A percentile compares a stretch with the other conserved stretches of the same genome.
Evolutionary conservation across 129 eudicot species (phyloP).

Genomic region (Sambucus nigra): DNA sequence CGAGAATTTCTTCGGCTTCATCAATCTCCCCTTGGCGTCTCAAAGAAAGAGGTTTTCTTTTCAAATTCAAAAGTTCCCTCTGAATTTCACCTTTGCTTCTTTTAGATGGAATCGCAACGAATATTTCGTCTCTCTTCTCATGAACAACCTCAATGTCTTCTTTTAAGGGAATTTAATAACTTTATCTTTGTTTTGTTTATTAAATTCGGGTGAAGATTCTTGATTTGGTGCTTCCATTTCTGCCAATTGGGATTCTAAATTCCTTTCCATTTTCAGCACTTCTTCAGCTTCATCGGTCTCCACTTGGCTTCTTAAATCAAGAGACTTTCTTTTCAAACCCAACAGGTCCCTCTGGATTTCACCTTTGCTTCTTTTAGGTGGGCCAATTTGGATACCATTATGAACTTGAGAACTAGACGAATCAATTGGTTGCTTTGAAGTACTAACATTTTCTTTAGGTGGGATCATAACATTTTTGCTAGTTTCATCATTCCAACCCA

Average conservation of each 20-base stretch:
- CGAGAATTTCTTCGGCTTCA: slow-evolving; percentile 70
- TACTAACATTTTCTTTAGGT: slow-evolving; percentile 1
- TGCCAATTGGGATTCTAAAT: slow-evolving; percentile 59
- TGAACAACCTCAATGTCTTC: slow-evolving; percentile 1
- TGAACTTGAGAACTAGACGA: slow-evolving; percentile 15
- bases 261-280: slow-evolving; percentile 45
- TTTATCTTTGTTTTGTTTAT: slow-evolving; percentile 2
- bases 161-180: neutral
- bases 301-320: slow-evolving; percentile 81
- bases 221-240: slow-evolving; percentile 47
- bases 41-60: slow-evolving; percentile 62
- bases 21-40: slow-evolving; percentile 80
- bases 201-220: slow-evolving; percentile 18
- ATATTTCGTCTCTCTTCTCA: slow-evolving; percentile 14
- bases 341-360: slow-evolving; percentile 87
- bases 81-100: slow-evolving; percentile 70
- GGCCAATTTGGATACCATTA: slow-evolving; percentile 11
- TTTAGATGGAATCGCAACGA: slow-evolving; percentile 24
- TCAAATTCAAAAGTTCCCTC: slow-evolving; percentile 72
- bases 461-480: slow-evolving; percentile 12
- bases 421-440: neutral
- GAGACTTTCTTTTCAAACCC: slow-evolving; percentile 66
- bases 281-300: slow-evolving; percentile 65
- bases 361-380: slow-evolving; percentile 44
- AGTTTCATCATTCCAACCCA: slow-evolving; percentile 89